Evolutionary conservation across 2,329 filamentous ascomycete genomes (phyloP).

Genomic region (Aspergillus japonicus): DNA sequence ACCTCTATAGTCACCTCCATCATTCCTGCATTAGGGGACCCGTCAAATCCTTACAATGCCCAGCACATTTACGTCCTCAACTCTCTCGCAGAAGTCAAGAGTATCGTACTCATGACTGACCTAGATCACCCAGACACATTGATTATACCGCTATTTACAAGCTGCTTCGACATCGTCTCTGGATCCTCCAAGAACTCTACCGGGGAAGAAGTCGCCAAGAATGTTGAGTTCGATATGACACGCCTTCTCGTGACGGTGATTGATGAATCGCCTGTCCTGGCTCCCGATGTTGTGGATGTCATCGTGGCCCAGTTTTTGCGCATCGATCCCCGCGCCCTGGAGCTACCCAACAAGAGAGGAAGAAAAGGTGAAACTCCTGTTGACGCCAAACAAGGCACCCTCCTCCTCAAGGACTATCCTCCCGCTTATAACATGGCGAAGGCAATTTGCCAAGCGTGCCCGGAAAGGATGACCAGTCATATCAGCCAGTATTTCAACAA

Average conservation of each 20-base stretch:
- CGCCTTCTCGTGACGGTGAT: constrained; percentile 80
- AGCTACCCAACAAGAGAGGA: constrained; percentile 57
- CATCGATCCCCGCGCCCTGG: constrained; percentile 66
- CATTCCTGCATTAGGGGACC: constrained; percentile 80
- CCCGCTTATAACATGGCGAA: constrained; percentile 96
- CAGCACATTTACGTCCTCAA: constrained; percentile 90
- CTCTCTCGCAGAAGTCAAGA: constrained; percentile 90
- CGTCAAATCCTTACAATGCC: constrained; percentile 83
- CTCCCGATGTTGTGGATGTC: constrained; percentile 80
- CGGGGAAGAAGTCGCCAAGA: constrained; percentile 83
- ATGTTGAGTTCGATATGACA: constrained; percentile 90
- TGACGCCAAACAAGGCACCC: constrained; percentile 76
- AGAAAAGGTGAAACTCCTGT: constrained; percentile 53
- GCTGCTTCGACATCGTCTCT: constrained; percentile 89
- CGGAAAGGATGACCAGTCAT: constrained; percentile 92
- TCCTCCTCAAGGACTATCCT: constrained; percentile 83
- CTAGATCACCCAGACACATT: constrained; percentile 78
- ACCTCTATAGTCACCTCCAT: constrained; percentile 80
- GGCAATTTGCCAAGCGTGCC: constrained; percentile 81
- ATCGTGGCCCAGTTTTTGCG: constrained; percentile 95
- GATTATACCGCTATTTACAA: constrained; percentile 77
- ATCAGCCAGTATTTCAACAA: constrained; percentile 97
- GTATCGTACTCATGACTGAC: constrained; percentile 86
- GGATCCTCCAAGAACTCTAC: constrained; percentile 70
- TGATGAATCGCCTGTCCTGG: constrained; percentile 77